Base-by-base conservation (phyloP, 371 early-diverging fungal genomes). In the Nematocida displodere region DNA sequence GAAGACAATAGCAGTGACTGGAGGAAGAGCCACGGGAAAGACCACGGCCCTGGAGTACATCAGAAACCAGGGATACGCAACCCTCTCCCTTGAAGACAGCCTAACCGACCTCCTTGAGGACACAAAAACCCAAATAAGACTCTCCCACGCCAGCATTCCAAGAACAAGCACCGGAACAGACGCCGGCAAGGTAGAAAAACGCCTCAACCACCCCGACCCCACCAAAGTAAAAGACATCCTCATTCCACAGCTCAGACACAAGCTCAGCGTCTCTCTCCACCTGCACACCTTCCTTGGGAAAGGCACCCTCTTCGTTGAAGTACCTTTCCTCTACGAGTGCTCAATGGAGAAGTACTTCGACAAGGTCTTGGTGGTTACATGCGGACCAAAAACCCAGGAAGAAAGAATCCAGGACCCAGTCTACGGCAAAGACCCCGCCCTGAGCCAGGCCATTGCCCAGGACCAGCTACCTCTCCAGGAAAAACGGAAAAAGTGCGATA, bases 311-410 rank as follows among this genome's bases (percentile, higher is more conserved):
- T 71, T 71, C 37, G 39, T 62, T 11, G 75, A 71, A 40, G 40
- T 71, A 0, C 62, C 75, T 22, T 71, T 71, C 29, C 50, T 71
- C n/a, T 71, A 46, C 48, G 75, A 71, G 53, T 71, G 75, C 48
- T 29, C 26, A 22, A 20, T 71, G n/a, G 59, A 58, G 28, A 47
- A 62, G 28, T 61, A 61, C 28, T 71, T 71, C 33, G 40, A 20
- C 17, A 44, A 29, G 42, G 33, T 59, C 26, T 15, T 61, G 5
- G 75, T 71, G 17, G 62, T 71, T 29, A 71, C 75, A 26, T 71
- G 75, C 44, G 75, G 75, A 13, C 75, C 75, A 59, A 71, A 71
- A 34, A 61, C 75, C 31, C 75, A 71, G 48, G 62, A 71, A 61
- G 75, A 71, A 39, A 58, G 75, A 50, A 26, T 71, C 2, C 34